Evolutionary conservation across 129 eudicot species (phyloP), one percentile per base, ranked within the genome.

Genomic region (Tanacetum coccineum): DNA sequence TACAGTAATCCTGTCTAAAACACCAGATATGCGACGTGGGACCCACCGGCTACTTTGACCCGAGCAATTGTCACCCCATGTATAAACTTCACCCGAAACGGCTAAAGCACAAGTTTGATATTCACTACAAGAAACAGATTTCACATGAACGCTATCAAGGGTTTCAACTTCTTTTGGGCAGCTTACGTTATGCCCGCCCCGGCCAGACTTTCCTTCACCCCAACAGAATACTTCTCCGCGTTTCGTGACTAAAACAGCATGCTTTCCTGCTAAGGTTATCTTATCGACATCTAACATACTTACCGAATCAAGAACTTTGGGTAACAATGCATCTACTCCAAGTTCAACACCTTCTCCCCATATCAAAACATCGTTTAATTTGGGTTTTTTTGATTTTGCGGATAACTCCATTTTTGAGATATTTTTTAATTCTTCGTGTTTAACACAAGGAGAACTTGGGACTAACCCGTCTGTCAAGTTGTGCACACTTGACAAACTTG

Each of bases 91-190:
- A 36, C 83, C 91, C 0, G 87, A 67, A 67, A 49, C 48, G 14
- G 87, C 66, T 28, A 85, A 53, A 7, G 85, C 91, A 55, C 85
- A 82, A 17, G 87, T 82, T 82, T 85, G 91, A 64, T 82, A 82
- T 60, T 82, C 87, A 66, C 91, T 78, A 64, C 91, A 85, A 45
- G 71, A 64, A 20, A 85, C 85, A 1, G 81, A 82, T 59, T 64
- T 77, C 59, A 79, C 69, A 9, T 70, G 62, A 57, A 80, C 76
- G 30, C 79, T 75, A 13, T 45, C 8, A 70, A 79, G 85, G 15
- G 87, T 70, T 51, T 79, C 76, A 7, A 82, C 85, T 66, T 76
- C 79, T 71, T 85, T 82, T 12, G 83, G 91, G 54, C 64, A 67
- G 61, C 68, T 22, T 18, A 76, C 14, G 18, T 63, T 78, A 32